These are phyloP conservation scores for Lachnellula suecica DNA, from an alignment of 2,329 filamentous ascomycete genomes.

Conservation along the genomic window DNA sequence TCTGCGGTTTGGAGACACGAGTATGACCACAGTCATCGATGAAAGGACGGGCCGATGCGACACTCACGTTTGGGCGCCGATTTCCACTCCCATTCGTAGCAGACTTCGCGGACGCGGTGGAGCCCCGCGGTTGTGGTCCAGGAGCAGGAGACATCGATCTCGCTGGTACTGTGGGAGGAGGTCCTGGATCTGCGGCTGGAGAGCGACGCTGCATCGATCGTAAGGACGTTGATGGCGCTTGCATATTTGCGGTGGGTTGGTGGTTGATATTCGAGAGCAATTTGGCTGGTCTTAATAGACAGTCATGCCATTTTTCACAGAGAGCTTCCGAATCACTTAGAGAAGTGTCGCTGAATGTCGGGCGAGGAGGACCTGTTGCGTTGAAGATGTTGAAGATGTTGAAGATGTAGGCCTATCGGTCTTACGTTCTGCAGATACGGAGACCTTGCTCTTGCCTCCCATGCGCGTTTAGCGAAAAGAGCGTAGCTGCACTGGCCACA, in stretches of 20 bases:
- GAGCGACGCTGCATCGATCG: constrained; percentile 60
- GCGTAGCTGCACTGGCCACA: no score
- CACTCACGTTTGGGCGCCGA: constrained; percentile 59
- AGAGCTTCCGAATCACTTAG: not conserved
- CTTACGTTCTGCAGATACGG: no score
- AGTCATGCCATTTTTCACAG: constrained; percentile 1
- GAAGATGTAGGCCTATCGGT: no score
- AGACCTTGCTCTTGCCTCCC: no score
- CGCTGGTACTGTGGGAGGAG: constrained; percentile 53
- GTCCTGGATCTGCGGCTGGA: constrained; percentile 60
- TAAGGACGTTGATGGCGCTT: constrained; percentile 50
- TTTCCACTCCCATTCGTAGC: constrained; percentile 46
- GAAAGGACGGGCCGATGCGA: not conserved
- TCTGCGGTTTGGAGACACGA: not conserved
- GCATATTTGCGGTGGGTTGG: constrained; percentile 41
- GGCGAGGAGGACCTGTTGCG: not conserved
- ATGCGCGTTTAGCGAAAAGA: not conserved
- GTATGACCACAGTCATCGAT: not conserved
- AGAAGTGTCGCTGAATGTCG: not conserved
- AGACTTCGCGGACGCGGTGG: constrained; percentile 65
- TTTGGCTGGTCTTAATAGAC: not conserved
- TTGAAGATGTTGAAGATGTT: not conserved
- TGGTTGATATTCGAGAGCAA: not conserved
- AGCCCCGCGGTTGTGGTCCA: constrained; percentile 59
- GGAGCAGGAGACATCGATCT: constrained; percentile 57